phyloP scores from a whole-genome alignment of 192 early-diverging fungal genomes.

The Backusella parvicylindrica region DNA sequence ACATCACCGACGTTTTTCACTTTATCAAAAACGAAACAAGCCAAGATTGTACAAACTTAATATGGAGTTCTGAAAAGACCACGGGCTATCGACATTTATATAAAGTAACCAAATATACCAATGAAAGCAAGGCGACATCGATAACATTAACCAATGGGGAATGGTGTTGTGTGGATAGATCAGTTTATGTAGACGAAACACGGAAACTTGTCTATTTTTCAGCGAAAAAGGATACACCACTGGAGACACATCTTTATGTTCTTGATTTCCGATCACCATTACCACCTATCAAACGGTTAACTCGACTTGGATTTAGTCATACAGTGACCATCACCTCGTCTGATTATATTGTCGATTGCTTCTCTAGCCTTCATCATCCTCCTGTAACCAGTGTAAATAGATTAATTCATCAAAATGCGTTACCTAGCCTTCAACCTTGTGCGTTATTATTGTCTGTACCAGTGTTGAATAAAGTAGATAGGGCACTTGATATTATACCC shows the following conservation, averaged over 20 bases:
- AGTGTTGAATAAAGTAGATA: not conserved
- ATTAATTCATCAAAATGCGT: not conserved
- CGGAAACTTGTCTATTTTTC: conserved; percentile 58
- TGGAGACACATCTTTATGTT: conserved; percentile 65
- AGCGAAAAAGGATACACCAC: conserved; percentile 51
- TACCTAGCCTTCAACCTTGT: not conserved
- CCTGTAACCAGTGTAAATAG: conserved; percentile 8
- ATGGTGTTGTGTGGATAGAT: conserved; percentile 58
- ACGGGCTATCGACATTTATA: conserved; percentile 63
- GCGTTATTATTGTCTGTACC: not conserved
- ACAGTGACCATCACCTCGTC: conserved; percentile 33
- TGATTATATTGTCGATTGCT: conserved; percentile 44
- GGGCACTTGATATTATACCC: not conserved
- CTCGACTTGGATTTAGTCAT: conserved; percentile 50
- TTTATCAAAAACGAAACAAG: conserved; percentile 16
- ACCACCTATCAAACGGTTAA: conserved; percentile 25
- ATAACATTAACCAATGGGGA: conserved; percentile 50
- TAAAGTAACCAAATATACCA: conserved; percentile 30
- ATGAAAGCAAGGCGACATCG: not conserved
- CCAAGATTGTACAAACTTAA: conserved; percentile 31
- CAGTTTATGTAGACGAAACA: conserved; percentile 48
- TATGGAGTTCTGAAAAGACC: conserved; percentile 51
- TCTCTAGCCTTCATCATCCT: conserved; percentile 43
- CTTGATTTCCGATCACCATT: conserved; percentile 25
- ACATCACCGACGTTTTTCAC: conserved; percentile 46